Conservation (phyloP, 2,329 filamentous ascomycete species). For the Ceratocystis papillata region DNA sequence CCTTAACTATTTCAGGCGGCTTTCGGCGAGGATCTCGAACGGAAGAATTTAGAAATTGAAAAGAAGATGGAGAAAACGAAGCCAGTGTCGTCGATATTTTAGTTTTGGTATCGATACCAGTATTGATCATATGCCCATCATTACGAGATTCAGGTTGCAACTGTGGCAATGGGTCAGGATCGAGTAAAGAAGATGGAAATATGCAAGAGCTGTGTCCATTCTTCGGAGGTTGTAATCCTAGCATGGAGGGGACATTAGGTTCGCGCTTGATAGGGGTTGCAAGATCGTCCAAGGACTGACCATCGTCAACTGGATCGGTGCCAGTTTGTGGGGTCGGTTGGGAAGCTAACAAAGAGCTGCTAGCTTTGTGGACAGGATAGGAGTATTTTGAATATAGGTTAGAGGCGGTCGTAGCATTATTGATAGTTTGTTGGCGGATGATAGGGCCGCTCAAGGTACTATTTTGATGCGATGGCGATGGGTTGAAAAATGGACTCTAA, state of each 20-base stretch:
- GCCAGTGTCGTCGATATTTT: no score
- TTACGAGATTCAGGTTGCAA: no score
- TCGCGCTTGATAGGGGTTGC: background rate
- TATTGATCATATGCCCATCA: background rate
- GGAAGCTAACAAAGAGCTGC: background rate
- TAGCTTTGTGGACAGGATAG: background rate
- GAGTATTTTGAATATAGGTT: background rate
- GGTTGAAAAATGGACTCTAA: background rate
- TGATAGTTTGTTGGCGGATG: background rate
- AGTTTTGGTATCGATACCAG: no score
- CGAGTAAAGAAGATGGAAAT: background rate
- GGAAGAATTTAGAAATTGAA: background rate
- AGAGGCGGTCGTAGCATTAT: background rate
- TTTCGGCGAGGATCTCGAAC: constrained; percentile 2
- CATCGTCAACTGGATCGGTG: background rate
- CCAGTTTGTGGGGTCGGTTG: no score
- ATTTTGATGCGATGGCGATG: background rate
- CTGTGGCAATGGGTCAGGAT: background rate
- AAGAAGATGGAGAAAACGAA: background rate
- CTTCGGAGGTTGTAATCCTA: background rate
- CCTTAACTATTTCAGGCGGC: background rate
- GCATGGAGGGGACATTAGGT: background rate
- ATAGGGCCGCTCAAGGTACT: no score
- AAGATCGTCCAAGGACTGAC: background rate
- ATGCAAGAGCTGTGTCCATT: background rate